These are phyloP conservation scores for Penicillium parvum DNA, from an alignment of 495 filamentous ascomycete species.

Conservation along the genomic window DNA sequence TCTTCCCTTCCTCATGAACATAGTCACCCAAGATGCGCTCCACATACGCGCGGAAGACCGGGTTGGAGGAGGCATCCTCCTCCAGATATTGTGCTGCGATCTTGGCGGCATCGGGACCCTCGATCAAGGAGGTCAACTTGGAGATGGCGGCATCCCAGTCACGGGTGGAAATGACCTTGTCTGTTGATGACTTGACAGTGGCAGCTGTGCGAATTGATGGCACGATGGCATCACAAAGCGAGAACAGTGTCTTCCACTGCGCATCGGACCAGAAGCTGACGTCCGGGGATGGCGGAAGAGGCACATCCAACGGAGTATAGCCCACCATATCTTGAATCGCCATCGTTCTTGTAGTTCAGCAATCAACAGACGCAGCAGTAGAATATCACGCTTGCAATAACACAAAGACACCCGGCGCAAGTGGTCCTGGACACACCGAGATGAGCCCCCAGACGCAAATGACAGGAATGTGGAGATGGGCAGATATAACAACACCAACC, in stretches of 20 bases:
- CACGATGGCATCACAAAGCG: slow-evolving; percentile 52
- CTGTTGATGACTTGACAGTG: slow-evolving; percentile 17
- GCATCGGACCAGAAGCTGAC: slow-evolving; percentile 39
- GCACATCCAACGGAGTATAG: slow-evolving; percentile 40
- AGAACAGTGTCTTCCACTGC: slow-evolving; percentile 55
- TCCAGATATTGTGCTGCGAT: slow-evolving; percentile 42
- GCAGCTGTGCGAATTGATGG: slow-evolving; percentile 42
- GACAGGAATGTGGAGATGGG: too few species aligned
- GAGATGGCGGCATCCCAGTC: slow-evolving; percentile 32
- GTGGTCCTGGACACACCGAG: too few species aligned
- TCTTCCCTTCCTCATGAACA: slow-evolving; percentile 44
- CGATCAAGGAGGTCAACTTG: slow-evolving; percentile 25
- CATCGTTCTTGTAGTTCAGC: too few species aligned
- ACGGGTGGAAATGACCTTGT: slow-evolving; percentile 33
- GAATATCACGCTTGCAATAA: too few species aligned
- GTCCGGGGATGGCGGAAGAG: slow-evolving; percentile 37
- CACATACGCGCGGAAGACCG: slow-evolving; percentile 40
- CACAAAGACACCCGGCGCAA: too few species aligned
- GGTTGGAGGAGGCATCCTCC: slow-evolving; percentile 47
- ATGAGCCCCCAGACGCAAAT: too few species aligned
- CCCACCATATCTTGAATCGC: slow-evolving; percentile 22
- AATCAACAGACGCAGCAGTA: too few species aligned
- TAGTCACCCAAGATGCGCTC: slow-evolving; percentile 41
- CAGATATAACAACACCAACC: too few species aligned
- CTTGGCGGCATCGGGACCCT: slow-evolving; percentile 25